Evolutionary conservation across 805 yeast species (phyloP), one percentile per base, ranked within the genome.

Genomic region (Saturnispora gosingensis): DNA sequence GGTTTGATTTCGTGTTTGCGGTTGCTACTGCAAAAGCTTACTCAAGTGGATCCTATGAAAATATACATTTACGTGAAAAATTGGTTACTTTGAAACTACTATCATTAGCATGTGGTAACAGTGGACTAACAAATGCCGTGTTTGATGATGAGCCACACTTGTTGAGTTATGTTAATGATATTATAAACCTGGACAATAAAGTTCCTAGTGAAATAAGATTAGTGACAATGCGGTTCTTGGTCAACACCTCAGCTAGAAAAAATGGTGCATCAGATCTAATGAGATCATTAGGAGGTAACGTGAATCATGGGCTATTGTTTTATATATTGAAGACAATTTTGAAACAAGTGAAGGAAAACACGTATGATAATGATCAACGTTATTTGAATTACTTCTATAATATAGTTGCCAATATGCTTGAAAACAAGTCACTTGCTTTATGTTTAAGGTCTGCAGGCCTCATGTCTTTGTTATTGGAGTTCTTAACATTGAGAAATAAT

Each of bases 241-340:
- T 85, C 55, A 78, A 82, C 55, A 78, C 88, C 5, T 76, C 95
- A 1, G 70, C 76, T 20, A 81, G 80, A 59, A 80, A 80, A 45
- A 75, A 75, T 4, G 84, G 89, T 78, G 83, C 90, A 16, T 73
- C 83, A 47, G 97, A 89, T 57, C 73, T 90, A 22, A 73, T 89
- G 49, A 75, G 88, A 53, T 81, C 86, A 11, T 65, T 89, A 56
- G 88, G 93, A 20, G 97, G 93, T 9, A 88, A 88, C 63, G 88
- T 90, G 39, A 81, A 82, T 54, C 96, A 90, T 66, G 97, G 97
- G 1, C 68, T 81, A 11, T 61, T 90, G 39, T 86, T 85, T 68
- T 89, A 86, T 60, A 76, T 83, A 30, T 64, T 89, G 28, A 76
- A 90, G 52, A 72, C 73, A 43, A 78, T 88, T n/a, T 71, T 78